These are phyloP conservation scores for Linnemannia exigua DNA, from an alignment of 192 early-diverging fungal genomes.

Conservation along the genomic window DNA sequence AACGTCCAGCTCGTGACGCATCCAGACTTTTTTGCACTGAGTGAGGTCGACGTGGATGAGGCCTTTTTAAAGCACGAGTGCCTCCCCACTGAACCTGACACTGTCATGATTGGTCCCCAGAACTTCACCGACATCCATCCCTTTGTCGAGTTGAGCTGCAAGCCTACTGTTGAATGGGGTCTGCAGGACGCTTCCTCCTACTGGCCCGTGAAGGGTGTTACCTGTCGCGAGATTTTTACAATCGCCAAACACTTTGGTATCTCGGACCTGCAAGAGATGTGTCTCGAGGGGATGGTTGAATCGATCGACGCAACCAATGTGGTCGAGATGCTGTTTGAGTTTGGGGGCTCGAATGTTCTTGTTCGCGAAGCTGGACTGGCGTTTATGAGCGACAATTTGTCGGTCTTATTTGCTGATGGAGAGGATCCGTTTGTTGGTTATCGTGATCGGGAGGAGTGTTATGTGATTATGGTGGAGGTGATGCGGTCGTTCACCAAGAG, in stretches of 20 bases:
- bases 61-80: not conserved
- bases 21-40: not conserved
- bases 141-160: not conserved
- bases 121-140: not conserved
- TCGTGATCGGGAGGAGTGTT: not conserved
- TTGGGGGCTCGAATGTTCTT: not conserved
- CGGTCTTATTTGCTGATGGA: not conserved
- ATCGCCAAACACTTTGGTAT: not conserved
- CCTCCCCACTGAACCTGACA: not conserved
- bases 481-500: not conserved
- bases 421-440: not conserved
- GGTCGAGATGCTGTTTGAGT: conserved; percentile 1
- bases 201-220: not conserved
- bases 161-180: not conserved
- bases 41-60: not conserved
- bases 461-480: not conserved
- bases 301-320: not conserved
- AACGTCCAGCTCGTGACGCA: not conserved
- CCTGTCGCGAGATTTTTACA: not conserved
- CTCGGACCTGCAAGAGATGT: not conserved
- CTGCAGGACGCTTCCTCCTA: not conserved
- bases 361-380: not conserved
- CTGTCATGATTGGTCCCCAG: not conserved
- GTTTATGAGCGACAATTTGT: not conserved
- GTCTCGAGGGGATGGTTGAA: not conserved